A percentile compares a stretch with the other conserved stretches of the same genome.
These are phyloP conservation scores for Pleochaeta shiraiana DNA, from an alignment of 2,329 filamentous ascomycete genomes.

Conservation along the genomic window DNA sequence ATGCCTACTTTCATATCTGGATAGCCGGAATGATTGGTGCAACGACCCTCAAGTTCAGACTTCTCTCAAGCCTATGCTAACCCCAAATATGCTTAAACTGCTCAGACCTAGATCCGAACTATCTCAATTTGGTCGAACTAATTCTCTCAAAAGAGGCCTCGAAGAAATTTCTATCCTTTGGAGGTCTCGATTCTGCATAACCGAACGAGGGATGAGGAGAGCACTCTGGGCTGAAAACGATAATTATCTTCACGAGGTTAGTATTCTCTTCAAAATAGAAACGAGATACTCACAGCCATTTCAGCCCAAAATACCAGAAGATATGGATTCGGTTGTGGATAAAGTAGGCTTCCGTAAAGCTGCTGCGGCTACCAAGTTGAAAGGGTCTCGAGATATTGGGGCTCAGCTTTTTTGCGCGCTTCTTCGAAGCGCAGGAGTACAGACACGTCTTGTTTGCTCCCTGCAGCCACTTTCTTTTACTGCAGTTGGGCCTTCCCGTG, in stretches of 20 bases:
- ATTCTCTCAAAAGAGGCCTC: constrained; percentile 62
- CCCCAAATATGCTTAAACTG: constrained; percentile 39
- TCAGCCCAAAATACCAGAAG: constrained; percentile 11
- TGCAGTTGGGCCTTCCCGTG: constrained; percentile 19
- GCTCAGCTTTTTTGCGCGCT: constrained; percentile 81
- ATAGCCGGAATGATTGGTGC: constrained; percentile 71
- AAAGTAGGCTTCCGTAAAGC: constrained; percentile 48
- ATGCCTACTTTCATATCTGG: constrained; percentile 58
- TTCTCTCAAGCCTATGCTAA: constrained; percentile 39
- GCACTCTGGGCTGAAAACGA: constrained; percentile 55
- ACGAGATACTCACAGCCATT: constrained; percentile 10
- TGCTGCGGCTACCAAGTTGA: constrained; percentile 33
- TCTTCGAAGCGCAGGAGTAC: constrained; percentile 60
- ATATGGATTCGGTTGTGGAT: constrained; percentile 42
- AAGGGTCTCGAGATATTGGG: constrained; percentile 74
- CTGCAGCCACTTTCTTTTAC: constrained; percentile 45
- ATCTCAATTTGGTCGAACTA: constrained; percentile 53
- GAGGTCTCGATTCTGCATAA: constrained; percentile 46
- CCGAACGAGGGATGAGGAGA: constrained; percentile 43
- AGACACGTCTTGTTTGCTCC: constrained; percentile 71
- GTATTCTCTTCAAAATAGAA: constrained; percentile 12
- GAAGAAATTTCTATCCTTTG: constrained; percentile 45
- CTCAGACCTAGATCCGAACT: constrained; percentile 46
- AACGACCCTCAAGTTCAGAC: constrained; percentile 51
- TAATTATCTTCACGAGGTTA: constrained; percentile 35